Percentiles rank a stretch among this genome's conserved stretches.
These are phyloP conservation scores for Amanita rimosa DNA, from an alignment of 768 basidiomycete genomes.

Conservation along the genomic window DNA sequence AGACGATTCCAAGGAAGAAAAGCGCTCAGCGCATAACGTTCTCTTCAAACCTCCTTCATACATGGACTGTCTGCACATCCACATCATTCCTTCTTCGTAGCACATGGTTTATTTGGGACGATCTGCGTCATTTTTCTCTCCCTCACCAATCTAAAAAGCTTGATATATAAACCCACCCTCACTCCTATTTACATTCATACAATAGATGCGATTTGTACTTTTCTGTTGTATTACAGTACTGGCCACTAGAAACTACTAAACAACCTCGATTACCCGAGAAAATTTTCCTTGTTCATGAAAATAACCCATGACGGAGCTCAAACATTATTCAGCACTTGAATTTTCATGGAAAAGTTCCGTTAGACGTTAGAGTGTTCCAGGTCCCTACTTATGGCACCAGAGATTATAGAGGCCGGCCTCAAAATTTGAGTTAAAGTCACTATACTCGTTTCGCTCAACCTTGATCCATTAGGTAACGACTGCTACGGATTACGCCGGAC, in stretches of 20 bases:
- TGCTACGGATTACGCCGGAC: neutral
- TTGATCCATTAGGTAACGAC: neutral
- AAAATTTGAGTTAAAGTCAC: neutral
- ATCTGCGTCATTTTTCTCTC: neutral
- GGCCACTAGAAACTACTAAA: too few species aligned
- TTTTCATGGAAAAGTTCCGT: neutral
- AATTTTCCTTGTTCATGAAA: too few species aligned
- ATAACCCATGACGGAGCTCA: neutral
- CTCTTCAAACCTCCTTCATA: neutral
- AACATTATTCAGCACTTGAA: neutral
- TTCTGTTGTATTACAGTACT: conserved; percentile 2
- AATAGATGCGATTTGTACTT: conserved; percentile 5
- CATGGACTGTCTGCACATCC: neutral
- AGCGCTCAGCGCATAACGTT: neutral
- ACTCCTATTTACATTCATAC: conserved; percentile 1
- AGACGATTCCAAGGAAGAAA: conserved; percentile 1
- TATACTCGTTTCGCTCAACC: neutral
- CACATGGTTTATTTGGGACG: neutral
- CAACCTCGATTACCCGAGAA: too few species aligned
- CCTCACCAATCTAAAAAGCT: neutral
- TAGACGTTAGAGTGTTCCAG: neutral
- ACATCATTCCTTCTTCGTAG: neutral
- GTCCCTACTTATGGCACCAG: neutral
- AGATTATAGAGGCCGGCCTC: neutral
- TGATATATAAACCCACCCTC: neutral